These are phyloP conservation scores for Physcomitrium patens DNA, from an alignment of 225 moss, liverwort and hornwort species.

Conservation along the genomic window DNA sequence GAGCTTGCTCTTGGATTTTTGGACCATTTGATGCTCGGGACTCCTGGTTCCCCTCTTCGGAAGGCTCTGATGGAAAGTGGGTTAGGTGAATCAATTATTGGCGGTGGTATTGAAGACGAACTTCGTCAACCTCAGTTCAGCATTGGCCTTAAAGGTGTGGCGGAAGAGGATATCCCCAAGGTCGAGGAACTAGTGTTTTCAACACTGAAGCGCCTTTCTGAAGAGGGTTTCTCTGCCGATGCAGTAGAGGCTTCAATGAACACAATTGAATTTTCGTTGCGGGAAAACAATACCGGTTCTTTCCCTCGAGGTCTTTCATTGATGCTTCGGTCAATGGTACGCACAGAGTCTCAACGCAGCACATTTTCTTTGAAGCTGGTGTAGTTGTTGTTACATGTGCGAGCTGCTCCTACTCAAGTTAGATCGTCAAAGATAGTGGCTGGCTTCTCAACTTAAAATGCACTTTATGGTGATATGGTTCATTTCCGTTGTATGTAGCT, in stretches of 20 bases:
- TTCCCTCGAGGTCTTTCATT: conserved; percentile 95
- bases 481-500: neutral
- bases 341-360: conserved; percentile 5
- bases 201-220: conserved; percentile 75
- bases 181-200: conserved; percentile 92
- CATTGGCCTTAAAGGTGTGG: conserved; percentile 91
- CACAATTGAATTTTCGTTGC: conserved; percentile 87
- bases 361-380: neutral
- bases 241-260: conserved; percentile 98
- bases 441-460: neutral
- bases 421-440: neutral
- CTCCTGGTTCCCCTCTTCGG: conserved; percentile 91
- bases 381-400: neutral
- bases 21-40: conserved; percentile 89
- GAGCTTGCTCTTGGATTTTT: conserved; percentile 97
- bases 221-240: conserved; percentile 82
- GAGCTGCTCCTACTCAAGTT: conserved; percentile 9
- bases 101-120: conserved; percentile 96
- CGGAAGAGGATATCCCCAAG: conserved; percentile 68
- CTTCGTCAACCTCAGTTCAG: conserved; percentile 94
- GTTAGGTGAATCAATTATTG: conserved; percentile 87
- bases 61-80: conserved; percentile 95
- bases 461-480: neutral
- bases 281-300: conserved; percentile 97
- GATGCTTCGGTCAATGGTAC: conserved; percentile 97